Base-by-base conservation (phyloP, 768 basidiomycete genomes). In the Phallus indusiatus region DNA sequence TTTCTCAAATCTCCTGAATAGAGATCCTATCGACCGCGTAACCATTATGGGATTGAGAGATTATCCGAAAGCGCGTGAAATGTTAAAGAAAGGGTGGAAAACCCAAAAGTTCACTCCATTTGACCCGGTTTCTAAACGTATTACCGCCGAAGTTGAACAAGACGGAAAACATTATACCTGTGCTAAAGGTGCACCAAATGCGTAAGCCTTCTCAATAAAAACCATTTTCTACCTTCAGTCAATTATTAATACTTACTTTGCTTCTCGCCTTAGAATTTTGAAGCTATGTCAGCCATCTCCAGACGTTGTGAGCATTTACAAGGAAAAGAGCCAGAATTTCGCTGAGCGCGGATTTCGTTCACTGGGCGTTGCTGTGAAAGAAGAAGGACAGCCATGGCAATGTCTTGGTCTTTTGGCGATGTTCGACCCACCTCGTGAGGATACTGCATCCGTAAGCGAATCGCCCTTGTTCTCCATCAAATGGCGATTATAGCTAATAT, bases 71-170 rank as follows among this genome's bases (percentile, higher is more conserved):
- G 77, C 78, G 0, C 74, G 73, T 59, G 74, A 78, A 61, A 74
- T 72, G 63, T 70, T 76, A 47, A 65, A 69, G 56, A 60, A 63
- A 16, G 76, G 76, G n/a, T 79, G 77, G 77, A 69, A 66, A 53
- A 79, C 77, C 20, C 58, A 69, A 65, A 76, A 75, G 58, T 79
- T 79, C 66, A 68, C 69, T 10, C 78, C 78, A 7, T 78, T 78
- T 63, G 76, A 79, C 60, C 78, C 78, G 9, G 78, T 79, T 48
- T 77, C 76, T 53, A 78, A 79, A 66, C 75, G 78, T 35, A 79
- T 79, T 64, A 76, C 76, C 24, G 75, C 77, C 20, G 74, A 77
- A 62, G 74, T 79, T 22, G 73, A 75, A 59, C 68, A 69, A 46
- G 73, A 78, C 55, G 78, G 77, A 20, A 73, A 71, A 65, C 64